Evolutionary conservation across 352 stramenopile species (phyloP).

Genomic region (Albugo candida): DNA sequence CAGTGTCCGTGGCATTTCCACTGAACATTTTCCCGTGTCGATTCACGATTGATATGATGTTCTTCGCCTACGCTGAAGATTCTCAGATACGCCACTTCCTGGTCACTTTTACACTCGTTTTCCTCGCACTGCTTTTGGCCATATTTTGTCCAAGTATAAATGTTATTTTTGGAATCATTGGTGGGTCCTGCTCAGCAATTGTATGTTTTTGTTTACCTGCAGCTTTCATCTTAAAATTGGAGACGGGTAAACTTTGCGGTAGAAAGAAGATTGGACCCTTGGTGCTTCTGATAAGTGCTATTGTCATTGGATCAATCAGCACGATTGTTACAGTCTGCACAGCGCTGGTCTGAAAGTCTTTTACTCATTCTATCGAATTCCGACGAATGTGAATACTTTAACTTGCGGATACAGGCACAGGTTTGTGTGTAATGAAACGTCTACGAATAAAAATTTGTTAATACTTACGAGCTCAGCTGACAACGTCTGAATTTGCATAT

Average conservation of each 20-base stretch:
- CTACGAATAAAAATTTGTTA: no score
- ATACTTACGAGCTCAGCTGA: no score
- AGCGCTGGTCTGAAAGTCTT: no score
- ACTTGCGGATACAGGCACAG: no score
- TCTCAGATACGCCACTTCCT: constrained; percentile 39
- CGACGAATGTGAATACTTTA: no score
- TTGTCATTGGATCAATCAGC: constrained; percentile 46
- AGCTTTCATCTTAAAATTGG: constrained; percentile 71
- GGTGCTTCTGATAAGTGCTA: constrained; percentile 43
- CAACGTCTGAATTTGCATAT: no score
- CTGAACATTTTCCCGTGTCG: constrained; percentile 77
- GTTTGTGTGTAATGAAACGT: no score
- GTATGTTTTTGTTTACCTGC: constrained; percentile 73
- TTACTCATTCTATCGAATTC: no score
- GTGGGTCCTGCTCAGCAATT: constrained; percentile 58
- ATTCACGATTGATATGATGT: constrained; percentile 81
- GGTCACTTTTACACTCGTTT: constrained; percentile 38
- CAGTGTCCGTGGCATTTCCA: constrained; percentile 59
- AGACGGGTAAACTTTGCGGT: constrained; percentile 42
- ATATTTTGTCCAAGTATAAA: constrained; percentile 78
- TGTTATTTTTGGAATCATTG: constrained; percentile 72
- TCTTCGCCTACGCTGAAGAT: constrained; percentile 56
- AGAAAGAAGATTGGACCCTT: constrained; percentile 54
- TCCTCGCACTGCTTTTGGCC: constrained; percentile 43
- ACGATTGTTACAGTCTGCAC: constrained; percentile 46